Base-by-base conservation (phyloP, 768 basidiomycete genomes). In the Asterophora parasitica region DNA sequence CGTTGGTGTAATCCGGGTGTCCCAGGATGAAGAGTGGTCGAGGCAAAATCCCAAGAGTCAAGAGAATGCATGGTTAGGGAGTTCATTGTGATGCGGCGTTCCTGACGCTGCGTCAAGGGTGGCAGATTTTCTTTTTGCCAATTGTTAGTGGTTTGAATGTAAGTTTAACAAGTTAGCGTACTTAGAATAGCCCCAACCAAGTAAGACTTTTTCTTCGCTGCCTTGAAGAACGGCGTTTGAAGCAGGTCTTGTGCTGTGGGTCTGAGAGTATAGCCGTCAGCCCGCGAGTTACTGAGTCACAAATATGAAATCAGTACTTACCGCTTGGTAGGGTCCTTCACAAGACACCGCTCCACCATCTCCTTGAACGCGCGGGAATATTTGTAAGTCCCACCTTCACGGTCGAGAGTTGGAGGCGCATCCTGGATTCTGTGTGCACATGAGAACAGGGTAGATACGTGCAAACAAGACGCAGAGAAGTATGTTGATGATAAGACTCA, bases 361-460 rank as follows among this genome's bases (percentile, higher is more conserved):
- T 93, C 91, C 52, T 88, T 84, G 69, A 95, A 90, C 0, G 78
- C 75, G 45, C 82, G 82, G 20, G 87, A 87, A 62, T 91, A 95
- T 53, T 81, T 84, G 65, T 83, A 72, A 16, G 74, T 68, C 13
- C 88, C 89, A 12, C 80, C 78, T 41, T 83, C 76, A 12, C 88
- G 76, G 57, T 90, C 79, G 33, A 96, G 72, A 9, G 77, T 81
- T 0, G 94, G 94, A 4, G 92, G 75, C 2, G 76, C 83, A 49
- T 88, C 85, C 56, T 83, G 81, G 19, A 92, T 83, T 27, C 85
- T 88, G 37, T 7, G 44, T 17, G 34, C 23, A 19, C 17, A 32
- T 51, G n/a, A 49, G 43, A 19, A 44, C 4, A 32, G 50, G 30
- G 20, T 11, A 44, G 19, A 33, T 9, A 44, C 23, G 3, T 26